These are phyloP conservation scores for Candida silvicultrix DNA, from an alignment of 805 yeast species.

Conservation along the genomic window DNA sequence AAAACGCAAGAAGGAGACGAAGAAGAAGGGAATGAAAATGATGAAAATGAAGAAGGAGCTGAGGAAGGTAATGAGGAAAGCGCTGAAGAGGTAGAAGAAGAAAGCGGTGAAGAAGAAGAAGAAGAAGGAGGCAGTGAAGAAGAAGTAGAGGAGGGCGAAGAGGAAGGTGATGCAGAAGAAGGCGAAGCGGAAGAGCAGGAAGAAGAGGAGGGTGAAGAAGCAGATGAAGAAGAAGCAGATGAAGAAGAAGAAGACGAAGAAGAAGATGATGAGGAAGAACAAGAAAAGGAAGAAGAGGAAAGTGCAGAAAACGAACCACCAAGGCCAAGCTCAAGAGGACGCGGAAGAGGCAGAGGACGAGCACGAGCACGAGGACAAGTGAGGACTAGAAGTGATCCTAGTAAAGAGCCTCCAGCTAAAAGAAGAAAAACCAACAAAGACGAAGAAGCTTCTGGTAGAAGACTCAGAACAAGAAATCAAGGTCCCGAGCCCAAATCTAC, in stretches of 20 bases:
- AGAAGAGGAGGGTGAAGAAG: slow-evolving; percentile 10
- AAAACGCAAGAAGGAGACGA: too few relatives aligned
- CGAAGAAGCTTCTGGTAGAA: slow-evolving; percentile 3
- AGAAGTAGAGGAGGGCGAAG: slow-evolving; percentile 2
- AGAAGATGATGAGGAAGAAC: slow-evolving; percentile 6
- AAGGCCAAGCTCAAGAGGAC: slow-evolving; percentile 3
- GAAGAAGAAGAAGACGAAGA: slow-evolving; percentile 14
- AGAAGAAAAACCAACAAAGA: neutral
- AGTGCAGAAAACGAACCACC: slow-evolving; percentile 4
- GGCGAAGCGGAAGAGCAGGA: slow-evolving; percentile 5
- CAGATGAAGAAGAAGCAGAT: slow-evolving; percentile 8
- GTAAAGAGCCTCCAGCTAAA: slow-evolving; percentile 1
- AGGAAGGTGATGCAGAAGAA: slow-evolving; percentile 1
- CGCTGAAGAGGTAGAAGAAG: slow-evolving; percentile 3
- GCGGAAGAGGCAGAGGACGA: slow-evolving; percentile 11
- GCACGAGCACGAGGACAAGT: slow-evolving; percentile 2
- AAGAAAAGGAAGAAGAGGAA: slow-evolving; percentile 9
- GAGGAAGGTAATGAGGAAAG: neutral
- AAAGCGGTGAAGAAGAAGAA: slow-evolving; percentile 9
- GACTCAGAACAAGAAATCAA: slow-evolving; percentile 4
- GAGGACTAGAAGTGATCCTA: slow-evolving; percentile 6
- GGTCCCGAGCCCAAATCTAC: slow-evolving; percentile 2
- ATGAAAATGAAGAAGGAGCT: neutral
- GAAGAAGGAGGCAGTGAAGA: neutral
- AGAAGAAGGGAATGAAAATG: neutral